These are phyloP conservation scores for Neoconidiobolus thromboides DNA, from an alignment of 371 early-diverging fungal species.

Conservation along the genomic window DNA sequence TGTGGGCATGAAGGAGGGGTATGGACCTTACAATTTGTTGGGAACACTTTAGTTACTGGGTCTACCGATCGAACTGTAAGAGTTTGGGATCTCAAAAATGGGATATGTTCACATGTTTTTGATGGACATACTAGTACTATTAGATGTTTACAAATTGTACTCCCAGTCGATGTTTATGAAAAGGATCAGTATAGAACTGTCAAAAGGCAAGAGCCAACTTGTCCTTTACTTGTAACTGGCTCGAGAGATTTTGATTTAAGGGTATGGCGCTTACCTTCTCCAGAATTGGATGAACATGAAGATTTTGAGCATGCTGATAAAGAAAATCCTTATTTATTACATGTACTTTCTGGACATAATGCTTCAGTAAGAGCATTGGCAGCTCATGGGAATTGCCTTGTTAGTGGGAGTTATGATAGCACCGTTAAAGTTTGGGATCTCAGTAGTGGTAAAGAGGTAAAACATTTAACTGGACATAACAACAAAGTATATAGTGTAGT, in stretches of 20 bases:
- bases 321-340: conserved; percentile 33
- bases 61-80: conserved; percentile 92
- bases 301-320: conserved; percentile 12
- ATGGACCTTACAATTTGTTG: conserved; percentile 88
- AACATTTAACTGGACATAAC: conserved; percentile 62
- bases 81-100: conserved; percentile 90
- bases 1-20: conserved; percentile 95
- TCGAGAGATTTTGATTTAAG: conserved; percentile 87
- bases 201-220: conserved; percentile 32
- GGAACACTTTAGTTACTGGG: conserved; percentile 84
- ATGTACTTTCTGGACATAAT: conserved; percentile 68
- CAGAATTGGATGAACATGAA: conserved; percentile 24
- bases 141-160: conserved; percentile 72
- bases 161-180: conserved; percentile 41
- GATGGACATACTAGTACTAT: conserved; percentile 92
- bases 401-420: conserved; percentile 92
- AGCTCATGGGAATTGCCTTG: conserved; percentile 63
- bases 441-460: conserved; percentile 36
- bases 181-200: conserved; percentile 11
- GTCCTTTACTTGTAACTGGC: conserved; percentile 81
- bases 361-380: conserved; percentile 90
- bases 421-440: conserved; percentile 89
- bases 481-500: conserved; percentile 88
- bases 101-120: conserved; percentile 70
- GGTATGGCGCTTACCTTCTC: conserved; percentile 84